Base-by-base conservation (phyloP, 1,284 basidiomycete species). In the Malassezia sp. region DNA sequence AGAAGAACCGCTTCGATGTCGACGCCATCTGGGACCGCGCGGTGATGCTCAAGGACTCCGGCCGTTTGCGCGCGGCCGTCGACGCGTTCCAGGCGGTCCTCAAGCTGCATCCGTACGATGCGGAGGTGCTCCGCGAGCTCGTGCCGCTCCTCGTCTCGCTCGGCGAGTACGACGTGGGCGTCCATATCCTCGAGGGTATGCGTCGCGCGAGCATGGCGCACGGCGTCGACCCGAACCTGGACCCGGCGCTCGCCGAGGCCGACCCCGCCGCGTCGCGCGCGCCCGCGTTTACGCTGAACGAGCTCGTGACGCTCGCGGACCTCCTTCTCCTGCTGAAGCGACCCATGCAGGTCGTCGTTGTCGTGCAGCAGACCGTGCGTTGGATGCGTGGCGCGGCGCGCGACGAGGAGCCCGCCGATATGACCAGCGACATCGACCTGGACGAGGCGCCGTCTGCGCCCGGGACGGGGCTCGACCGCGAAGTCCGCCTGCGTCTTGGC, bases 21-120 rank as follows among this genome's bases (percentile, higher is more conserved):
- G 81, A 84, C 50, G 82, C 84, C 1, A 77, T 91, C 20, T 95
- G 87, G 86, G 88, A 96, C 58, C 79, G 88, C 2, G 86, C 89
- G 0, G 74, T 79, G 3, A 76, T 95, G 5, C 82, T 88, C 5
- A 82, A 82, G 55, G 80, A 85, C 53, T 77, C 82, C 1, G 80
- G 86, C 28, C 72, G 81, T 32, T 75, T 77, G 53, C 82, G 79
- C 18, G 83, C 83, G 79, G 85, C 89, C 0, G 78, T 82, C 11
- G 77, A 79, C 48, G 81, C 84, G 0, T 81, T 88, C 61, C 72
- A 82, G 22, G 78, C 79, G 11, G 82, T 89, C 48, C 75, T 91
- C 38, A 81, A 80, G 53, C 77, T 80, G 14, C 79, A 81, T 44
- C 83, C 85, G 0, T 82, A 89, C 61, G 83, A 95, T 60, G 76